Conservation (phyloP, 2,329 filamentous ascomycete genomes). For the Ascochyta clinopodiicola region DNA sequence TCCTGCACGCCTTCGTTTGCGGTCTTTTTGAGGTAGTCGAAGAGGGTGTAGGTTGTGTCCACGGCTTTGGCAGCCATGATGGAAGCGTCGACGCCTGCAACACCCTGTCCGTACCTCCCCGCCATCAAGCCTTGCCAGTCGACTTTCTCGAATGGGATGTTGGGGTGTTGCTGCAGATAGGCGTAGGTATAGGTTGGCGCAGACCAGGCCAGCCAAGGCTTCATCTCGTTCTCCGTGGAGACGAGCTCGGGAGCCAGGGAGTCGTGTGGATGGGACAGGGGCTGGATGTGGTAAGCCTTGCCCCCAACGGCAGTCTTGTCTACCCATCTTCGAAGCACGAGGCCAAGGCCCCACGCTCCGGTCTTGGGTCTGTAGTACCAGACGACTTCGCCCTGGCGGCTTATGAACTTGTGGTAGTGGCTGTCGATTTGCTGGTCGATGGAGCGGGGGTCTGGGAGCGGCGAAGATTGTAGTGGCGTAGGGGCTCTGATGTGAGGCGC, state of each 20-base stretch:
- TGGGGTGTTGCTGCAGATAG: constrained; percentile 50
- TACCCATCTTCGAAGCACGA: constrained; percentile 57
- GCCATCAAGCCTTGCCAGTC: constrained; percentile 57
- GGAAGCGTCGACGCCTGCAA: constrained; percentile 62
- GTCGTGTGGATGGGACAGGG: constrained; percentile 55
- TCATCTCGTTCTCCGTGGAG: constrained; percentile 52
- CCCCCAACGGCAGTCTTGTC: constrained; percentile 35
- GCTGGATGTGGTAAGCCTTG: constrained; percentile 55
- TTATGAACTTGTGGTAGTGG: constrained; percentile 57
- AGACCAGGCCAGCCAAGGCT: constrained; percentile 66
- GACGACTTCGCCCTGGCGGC: constrained; percentile 61
- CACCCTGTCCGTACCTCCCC: constrained; percentile 55
- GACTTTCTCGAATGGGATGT: constrained; percentile 56
- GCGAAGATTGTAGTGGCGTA: constrained; percentile 39
- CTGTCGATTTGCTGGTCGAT: constrained; percentile 59
- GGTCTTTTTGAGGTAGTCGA: constrained; percentile 54
- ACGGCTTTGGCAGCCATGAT: constrained; percentile 64
- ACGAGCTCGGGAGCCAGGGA: constrained; percentile 52
- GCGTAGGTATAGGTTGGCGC: constrained; percentile 59
- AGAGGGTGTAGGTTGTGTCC: constrained; percentile 62
- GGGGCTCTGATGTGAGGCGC: constrained; percentile 32
- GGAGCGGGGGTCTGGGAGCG: constrained; percentile 50
- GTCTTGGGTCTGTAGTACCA: constrained; percentile 60
- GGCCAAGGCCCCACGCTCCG: constrained; percentile 61
- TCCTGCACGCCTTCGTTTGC: constrained; percentile 49